phyloP scores from a whole-genome alignment of 192 early-diverging fungal genomes.

The Coemansia sp. region DNA sequence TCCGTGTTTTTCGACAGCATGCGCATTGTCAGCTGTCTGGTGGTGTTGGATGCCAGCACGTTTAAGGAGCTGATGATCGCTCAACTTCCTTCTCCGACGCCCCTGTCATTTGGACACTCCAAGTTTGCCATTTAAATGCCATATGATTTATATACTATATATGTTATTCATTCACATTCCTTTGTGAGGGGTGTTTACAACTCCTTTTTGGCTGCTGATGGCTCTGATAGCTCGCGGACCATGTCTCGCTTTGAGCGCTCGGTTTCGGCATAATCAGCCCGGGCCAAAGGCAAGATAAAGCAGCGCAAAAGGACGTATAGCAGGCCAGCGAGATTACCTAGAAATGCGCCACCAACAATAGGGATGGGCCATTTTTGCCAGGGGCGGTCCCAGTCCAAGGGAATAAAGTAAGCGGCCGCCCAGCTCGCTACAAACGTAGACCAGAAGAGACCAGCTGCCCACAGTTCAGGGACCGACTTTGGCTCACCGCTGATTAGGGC shows the following conservation, averaged over 20 bases:
- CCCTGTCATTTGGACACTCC: slow-evolving; percentile 74
- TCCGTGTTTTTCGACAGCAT: slow-evolving; percentile 75
- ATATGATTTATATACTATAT: background rate
- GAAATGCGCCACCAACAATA: slow-evolving; percentile 43
- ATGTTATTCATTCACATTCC: background rate
- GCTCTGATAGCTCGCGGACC: slow-evolving; percentile 6
- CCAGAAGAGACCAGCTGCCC: slow-evolving; percentile 57
- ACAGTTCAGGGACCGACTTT: slow-evolving; percentile 43
- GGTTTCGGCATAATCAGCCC: slow-evolving; percentile 35
- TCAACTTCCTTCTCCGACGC: slow-evolving; percentile 67
- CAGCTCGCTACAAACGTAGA: slow-evolving; percentile 35
- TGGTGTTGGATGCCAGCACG: slow-evolving; percentile 75
- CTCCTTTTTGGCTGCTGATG: background rate
- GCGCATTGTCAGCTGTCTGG: slow-evolving; percentile 66
- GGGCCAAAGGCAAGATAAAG: slow-evolving; percentile 35
- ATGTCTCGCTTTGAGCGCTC: slow-evolving; percentile 20
- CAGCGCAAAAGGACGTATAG: slow-evolving; percentile 47
- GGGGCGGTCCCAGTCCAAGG: slow-evolving; percentile 57
- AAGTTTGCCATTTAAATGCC: slow-evolving; percentile 41
- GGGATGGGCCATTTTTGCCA: slow-evolving; percentile 59
- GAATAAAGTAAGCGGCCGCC: slow-evolving; percentile 47
- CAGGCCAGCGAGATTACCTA: slow-evolving; percentile 44
- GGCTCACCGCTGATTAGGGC: slow-evolving; percentile 26
- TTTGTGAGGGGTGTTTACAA: slow-evolving; percentile 1
- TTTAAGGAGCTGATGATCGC: slow-evolving; percentile 70